Evolutionary conservation across 139 green algal species (phyloP).

Genomic region (Limnomonas spitsbergensis): DNA sequence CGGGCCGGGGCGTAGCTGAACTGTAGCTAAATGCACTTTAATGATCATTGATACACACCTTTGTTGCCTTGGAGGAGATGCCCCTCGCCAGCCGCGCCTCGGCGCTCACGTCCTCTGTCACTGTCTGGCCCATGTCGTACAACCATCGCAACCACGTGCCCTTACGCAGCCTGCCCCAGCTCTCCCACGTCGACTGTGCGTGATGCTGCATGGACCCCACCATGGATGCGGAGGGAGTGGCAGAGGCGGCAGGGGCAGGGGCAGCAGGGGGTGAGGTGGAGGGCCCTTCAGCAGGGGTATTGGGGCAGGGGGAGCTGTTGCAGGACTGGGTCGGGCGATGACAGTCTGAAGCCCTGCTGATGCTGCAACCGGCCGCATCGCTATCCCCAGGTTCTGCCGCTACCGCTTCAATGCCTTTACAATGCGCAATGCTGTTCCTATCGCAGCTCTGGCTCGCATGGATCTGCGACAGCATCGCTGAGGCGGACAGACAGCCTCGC

Average conservation of each 20-base stretch:
- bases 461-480: neutral
- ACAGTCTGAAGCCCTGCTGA: no score
- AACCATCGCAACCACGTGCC: slow-evolving; percentile 11
- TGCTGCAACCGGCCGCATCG: no score
- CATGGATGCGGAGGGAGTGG: neutral
- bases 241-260: neutral
- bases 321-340: neutral
- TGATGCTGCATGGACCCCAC: neutral
- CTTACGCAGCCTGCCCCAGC: slow-evolving; percentile 9
- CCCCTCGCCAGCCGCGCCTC: slow-evolving; percentile 14
- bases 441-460: neutral
- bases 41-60: slow-evolving; percentile 2
- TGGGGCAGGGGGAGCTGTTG: neutral
- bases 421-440: no score
- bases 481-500: neutral
- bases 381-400: no score
- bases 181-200: slow-evolving; percentile 6
- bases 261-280: neutral
- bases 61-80: slow-evolving; percentile 8
- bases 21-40: no score
- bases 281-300: neutral
- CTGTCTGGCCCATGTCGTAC: slow-evolving; percentile 9
- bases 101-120: slow-evolving; percentile 8
- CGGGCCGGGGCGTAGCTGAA: no score
- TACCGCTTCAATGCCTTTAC: no score